Conservation (phyloP, 1,284 basidiomycete genomes). For the Tilletia indica region DNA sequence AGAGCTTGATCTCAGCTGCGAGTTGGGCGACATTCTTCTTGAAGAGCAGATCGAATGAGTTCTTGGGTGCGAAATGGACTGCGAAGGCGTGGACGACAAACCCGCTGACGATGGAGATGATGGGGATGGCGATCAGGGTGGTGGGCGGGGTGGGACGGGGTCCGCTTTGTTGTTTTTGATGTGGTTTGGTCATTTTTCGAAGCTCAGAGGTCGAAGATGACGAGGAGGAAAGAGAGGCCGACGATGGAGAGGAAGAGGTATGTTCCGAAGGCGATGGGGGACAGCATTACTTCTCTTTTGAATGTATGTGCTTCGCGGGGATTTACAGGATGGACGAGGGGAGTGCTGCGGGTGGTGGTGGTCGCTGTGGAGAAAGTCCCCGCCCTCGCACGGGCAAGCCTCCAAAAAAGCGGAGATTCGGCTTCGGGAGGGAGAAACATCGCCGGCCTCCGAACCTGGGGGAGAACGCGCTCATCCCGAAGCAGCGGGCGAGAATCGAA, state of each 20-base stretch:
- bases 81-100: neutral
- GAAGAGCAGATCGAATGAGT: neutral
- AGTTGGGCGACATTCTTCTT: neutral
- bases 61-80: constrained; percentile 8
- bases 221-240: constrained; percentile 33
- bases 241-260: constrained; percentile 34
- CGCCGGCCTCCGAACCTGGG: neutral
- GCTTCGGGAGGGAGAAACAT: neutral
- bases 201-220: constrained; percentile 26
- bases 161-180: neutral
- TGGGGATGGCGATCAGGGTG: neutral
- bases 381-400: too few species aligned
- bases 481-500: too few species aligned
- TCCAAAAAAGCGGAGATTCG: too few species aligned
- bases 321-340: neutral
- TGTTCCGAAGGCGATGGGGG: constrained; percentile 26
- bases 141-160: neutral
- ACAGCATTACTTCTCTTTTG: constrained; percentile 7
- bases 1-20: neutral
- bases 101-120: constrained; percentile 2
- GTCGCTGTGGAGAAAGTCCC: neutral
- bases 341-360: neutral
- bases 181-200: neutral
- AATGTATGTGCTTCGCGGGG: neutral
- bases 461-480: neutral